Evolutionary conservation across 306 rosid species (phyloP).

Genomic region (Pyrus betulifolia): DNA sequence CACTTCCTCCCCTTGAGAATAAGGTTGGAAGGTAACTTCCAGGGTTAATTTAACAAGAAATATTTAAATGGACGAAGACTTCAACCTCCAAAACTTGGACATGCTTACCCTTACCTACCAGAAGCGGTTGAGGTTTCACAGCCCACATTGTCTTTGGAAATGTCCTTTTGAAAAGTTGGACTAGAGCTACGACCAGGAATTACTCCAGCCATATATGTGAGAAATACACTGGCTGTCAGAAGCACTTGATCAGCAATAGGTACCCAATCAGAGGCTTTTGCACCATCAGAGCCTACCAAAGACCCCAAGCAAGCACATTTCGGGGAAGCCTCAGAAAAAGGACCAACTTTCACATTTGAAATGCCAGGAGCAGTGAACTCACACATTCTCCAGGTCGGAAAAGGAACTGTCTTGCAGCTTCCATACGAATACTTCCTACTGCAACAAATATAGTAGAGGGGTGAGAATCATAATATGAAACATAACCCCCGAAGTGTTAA

Average conservation of each 20-base stretch:
- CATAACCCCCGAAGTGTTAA: background rate
- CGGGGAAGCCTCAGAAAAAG: conserved; percentile 24
- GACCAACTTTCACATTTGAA: conserved; percentile 26
- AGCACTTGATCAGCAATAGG: conserved; percentile 74
- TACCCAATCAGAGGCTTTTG: conserved; percentile 44
- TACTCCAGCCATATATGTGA: conserved; percentile 82
- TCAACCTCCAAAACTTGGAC: conserved; percentile 31
- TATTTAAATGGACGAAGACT: conserved; percentile 5
- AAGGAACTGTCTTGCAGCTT: conserved; percentile 24
- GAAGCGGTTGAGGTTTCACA: conserved; percentile 45
- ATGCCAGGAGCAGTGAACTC: conserved; percentile 28
- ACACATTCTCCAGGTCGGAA: conserved; percentile 24
- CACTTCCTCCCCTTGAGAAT: background rate
- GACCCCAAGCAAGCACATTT: conserved; percentile 52
- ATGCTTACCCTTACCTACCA: conserved; percentile 98
- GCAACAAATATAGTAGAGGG: background rate
- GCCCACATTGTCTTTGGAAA: conserved; percentile 29
- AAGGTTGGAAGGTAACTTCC: background rate
- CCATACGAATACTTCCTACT: conserved; percentile 44
- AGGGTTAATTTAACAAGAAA: background rate
- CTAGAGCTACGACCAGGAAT: conserved; percentile 47
- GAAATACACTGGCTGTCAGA: conserved; percentile 76
- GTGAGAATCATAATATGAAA: background rate
- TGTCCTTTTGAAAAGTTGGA: conserved; percentile 26
- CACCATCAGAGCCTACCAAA: conserved; percentile 52